Percentiles rank a stretch among this genome's conserved stretches.
Evolutionary conservation across 768 basidiomycete species (phyloP).

Genomic region (Suillus sp.): DNA sequence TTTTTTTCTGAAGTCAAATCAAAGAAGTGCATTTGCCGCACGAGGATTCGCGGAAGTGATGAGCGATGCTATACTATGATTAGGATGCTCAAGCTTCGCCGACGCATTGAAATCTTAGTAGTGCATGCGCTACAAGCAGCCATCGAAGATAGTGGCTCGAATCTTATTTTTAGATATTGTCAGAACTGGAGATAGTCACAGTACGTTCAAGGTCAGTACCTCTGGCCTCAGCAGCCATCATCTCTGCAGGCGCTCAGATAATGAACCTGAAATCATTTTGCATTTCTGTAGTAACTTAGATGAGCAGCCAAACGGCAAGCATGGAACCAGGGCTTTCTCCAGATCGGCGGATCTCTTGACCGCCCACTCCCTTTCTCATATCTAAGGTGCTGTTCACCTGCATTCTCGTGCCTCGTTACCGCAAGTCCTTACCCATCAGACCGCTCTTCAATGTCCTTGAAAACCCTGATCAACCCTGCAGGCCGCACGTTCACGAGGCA

Average conservation of each 20-base stretch:
- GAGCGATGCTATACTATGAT: not conserved
- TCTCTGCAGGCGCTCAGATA: constrained; percentile 91
- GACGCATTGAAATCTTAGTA: too few relatives aligned
- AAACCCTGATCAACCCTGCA: constrained; percentile 90
- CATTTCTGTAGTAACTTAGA: not conserved
- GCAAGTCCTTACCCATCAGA: constrained; percentile 86
- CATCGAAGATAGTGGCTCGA: not conserved
- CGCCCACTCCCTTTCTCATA: constrained; percentile 66
- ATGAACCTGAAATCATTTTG: constrained; percentile 69
- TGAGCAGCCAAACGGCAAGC: constrained; percentile 49
- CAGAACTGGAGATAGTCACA: constrained; percentile 78
- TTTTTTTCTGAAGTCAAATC: too few relatives aligned
- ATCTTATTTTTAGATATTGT: not conserved
- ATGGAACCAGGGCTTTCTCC: constrained; percentile 87
- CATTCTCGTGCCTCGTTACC: constrained; percentile 88
- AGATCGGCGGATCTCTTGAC: constrained; percentile 92
- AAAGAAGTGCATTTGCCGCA: too few relatives aligned
- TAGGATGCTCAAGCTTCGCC: not conserved
- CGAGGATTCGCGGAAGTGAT: too few relatives aligned
- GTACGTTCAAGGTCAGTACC: constrained; percentile 97
- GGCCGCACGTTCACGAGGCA: constrained; percentile 76
- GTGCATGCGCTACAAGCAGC: not conserved
- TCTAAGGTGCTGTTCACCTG: constrained; percentile 81
- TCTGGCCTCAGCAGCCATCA: constrained; percentile 91
- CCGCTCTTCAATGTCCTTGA: constrained; percentile 97